A percentile compares a stretch with the other conserved stretches of the same genome.
Evolutionary conservation across 2,329 filamentous ascomycete species (phyloP).

Genomic region (Alternaria panax): DNA sequence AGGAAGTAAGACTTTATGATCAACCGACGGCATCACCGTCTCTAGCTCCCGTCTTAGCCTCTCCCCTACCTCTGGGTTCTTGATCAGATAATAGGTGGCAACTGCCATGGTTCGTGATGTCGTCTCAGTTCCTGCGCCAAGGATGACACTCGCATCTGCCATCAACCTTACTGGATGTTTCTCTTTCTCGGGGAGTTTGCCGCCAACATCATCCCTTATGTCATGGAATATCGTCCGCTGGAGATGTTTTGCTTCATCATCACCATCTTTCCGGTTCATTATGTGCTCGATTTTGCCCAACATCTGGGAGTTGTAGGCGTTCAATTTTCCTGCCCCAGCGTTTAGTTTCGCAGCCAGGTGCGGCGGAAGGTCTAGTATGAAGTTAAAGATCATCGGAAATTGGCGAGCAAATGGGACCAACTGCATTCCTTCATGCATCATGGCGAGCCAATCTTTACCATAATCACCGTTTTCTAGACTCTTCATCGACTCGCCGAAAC

Average conservation of each 20-base stretch:
- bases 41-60: not conserved
- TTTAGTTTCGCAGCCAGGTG: not conserved
- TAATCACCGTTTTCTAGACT: constrained; percentile 2
- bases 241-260: not conserved
- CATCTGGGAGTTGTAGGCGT: not conserved
- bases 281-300: not conserved
- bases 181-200: constrained; percentile 19
- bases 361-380: not conserved
- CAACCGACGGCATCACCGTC: not conserved
- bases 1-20: not conserved
- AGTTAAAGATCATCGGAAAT: not conserved
- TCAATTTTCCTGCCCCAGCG: not conserved
- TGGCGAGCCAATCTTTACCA: constrained; percentile 4
- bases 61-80: not conserved
- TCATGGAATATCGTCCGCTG: not conserved
- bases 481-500: constrained; percentile 12
- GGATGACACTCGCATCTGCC: constrained; percentile 40
- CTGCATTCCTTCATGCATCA: not conserved
- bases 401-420: not conserved
- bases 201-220: not conserved
- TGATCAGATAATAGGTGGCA: not conserved
- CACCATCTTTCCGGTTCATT: not conserved
- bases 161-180: constrained; percentile 27
- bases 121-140: constrained; percentile 45
- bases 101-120: constrained; percentile 28